phyloP scores from a whole-genome alignment of 2,329 filamentous ascomycete species.

The Microdochium nivale region DNA sequence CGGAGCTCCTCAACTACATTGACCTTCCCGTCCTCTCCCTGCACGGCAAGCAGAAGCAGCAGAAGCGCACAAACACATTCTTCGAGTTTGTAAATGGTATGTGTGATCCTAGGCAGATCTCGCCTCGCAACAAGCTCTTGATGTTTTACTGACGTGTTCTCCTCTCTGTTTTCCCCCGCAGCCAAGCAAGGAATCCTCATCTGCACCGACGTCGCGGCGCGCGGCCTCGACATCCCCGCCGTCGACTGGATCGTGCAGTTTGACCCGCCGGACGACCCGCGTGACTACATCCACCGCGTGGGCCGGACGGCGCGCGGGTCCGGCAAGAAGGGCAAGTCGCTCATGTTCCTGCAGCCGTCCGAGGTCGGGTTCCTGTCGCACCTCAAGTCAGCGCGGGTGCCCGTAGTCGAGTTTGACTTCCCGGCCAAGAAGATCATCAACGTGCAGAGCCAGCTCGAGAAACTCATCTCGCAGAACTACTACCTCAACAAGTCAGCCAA shows the following conservation, averaged over 20 bases:
- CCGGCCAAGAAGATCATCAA: conserved; percentile 87
- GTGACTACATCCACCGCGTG: conserved; percentile 92
- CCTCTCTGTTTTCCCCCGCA: not conserved
- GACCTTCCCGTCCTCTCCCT: conserved; percentile 73
- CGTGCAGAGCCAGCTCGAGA: conserved; percentile 85
- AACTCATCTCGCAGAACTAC: conserved; percentile 90
- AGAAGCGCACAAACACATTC: conserved; percentile 97
- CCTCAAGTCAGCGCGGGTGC: conserved; percentile 83
- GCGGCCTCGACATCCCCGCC: conserved; percentile 89
- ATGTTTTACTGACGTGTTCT: too few species aligned
- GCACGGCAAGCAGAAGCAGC: conserved; percentile 94
- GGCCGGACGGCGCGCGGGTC: conserved; percentile 85
- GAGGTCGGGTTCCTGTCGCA: conserved; percentile 91
- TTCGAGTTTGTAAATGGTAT: conserved; percentile 80
- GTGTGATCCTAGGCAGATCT: not conserved
- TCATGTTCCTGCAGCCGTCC: conserved; percentile 88
- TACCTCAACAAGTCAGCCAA: conserved; percentile 84
- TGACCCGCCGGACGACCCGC: conserved; percentile 83
- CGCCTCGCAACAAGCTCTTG: not conserved
- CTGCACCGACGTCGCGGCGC: conserved; percentile 91
- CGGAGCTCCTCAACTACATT: conserved; percentile 94
- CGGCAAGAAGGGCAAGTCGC: conserved; percentile 73
- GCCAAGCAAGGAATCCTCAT: conserved; percentile 73
- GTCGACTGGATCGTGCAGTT: conserved; percentile 97
- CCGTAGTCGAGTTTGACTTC: conserved; percentile 94